Evolutionary conservation across 768 basidiomycete species (phyloP).

Genomic region (Cystofilobasidium ferigula): DNA sequence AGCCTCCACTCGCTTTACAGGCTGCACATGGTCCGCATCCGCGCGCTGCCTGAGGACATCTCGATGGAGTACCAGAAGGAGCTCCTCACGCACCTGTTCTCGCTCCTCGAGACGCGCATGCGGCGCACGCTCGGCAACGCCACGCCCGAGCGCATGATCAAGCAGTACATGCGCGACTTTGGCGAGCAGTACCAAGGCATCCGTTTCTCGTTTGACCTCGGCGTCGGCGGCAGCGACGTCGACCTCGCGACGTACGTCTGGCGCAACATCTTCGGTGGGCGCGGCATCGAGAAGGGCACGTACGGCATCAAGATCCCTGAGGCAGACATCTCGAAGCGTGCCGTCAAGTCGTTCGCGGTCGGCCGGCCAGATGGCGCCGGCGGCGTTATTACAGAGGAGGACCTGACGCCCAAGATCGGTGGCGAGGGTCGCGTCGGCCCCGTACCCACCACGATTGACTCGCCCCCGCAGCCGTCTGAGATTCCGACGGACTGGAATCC

Average conservation of each 20-base stretch:
- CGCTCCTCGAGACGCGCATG: slow-evolving; percentile 23
- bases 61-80: slow-evolving; percentile 18
- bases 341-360: slow-evolving; percentile 12
- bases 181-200: slow-evolving; percentile 20
- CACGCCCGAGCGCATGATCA: slow-evolving; percentile 23
- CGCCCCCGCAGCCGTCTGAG: slow-evolving; percentile 17
- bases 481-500: slow-evolving; percentile 22
- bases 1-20: neutral
- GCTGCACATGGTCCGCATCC: slow-evolving; percentile 18
- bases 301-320: slow-evolving; percentile 21
- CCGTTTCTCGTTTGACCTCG: slow-evolving; percentile 19
- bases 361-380: slow-evolving; percentile 21
- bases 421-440: slow-evolving; percentile 26
- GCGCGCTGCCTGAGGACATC: slow-evolving; percentile 8
- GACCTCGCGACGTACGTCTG: slow-evolving; percentile 20
- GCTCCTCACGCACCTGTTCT: slow-evolving; percentile 25
- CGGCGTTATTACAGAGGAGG: slow-evolving; percentile 12
- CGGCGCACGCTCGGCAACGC: slow-evolving; percentile 20
- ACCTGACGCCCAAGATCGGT: slow-evolving; percentile 17
- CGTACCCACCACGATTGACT: slow-evolving; percentile 14
- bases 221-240: slow-evolving; percentile 11
- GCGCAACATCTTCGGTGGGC: slow-evolving; percentile 23
- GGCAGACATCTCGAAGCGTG: slow-evolving; percentile 6
- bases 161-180: slow-evolving; percentile 23
- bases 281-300: slow-evolving; percentile 13